These are phyloP conservation scores for Pholiota molesta DNA, from an alignment of 768 basidiomycete species.

Conservation along the genomic window DNA sequence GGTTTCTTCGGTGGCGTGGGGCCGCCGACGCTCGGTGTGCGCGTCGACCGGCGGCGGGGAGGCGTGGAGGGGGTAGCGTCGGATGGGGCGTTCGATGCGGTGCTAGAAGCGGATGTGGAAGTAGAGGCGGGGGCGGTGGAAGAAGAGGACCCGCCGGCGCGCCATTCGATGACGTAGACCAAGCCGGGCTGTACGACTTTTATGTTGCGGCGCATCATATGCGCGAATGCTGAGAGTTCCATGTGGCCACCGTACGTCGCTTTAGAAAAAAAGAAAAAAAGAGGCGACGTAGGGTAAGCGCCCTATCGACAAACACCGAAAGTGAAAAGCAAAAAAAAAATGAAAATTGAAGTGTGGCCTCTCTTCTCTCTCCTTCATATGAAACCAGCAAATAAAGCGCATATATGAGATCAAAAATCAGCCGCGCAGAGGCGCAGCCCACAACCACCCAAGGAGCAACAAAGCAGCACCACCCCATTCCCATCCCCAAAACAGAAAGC, in stretches of 20 bases:
- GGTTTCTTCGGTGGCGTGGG: conserved; percentile 2
- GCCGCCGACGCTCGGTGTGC: conserved; percentile 7
- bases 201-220: conserved; percentile 75
- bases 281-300: not conserved
- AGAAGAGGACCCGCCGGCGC: conserved; percentile 45
- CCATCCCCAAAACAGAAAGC: not conserved
- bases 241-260: conserved; percentile 93
- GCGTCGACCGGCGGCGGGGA: conserved; percentile 10
- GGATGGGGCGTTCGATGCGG: not conserved
- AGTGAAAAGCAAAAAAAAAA: not conserved
- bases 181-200: conserved; percentile 94
- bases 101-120: not conserved
- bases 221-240: conserved; percentile 91
- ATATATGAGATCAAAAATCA: too few relatives aligned
- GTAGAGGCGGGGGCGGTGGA: not conserved
- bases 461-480: not conserved
- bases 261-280: conserved; percentile 25
- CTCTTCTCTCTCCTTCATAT: too few relatives aligned
- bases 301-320: not conserved
- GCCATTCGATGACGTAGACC: conserved; percentile 89
- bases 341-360: too few relatives aligned
- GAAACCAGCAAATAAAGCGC: too few relatives aligned
- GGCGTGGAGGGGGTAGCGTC: conserved; percentile 57
- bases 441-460: not conserved
- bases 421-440: too few relatives aligned